phyloP scores from a whole-genome alignment of 352 stramenopile species.

The Globisporangium carolinianum region DNA sequence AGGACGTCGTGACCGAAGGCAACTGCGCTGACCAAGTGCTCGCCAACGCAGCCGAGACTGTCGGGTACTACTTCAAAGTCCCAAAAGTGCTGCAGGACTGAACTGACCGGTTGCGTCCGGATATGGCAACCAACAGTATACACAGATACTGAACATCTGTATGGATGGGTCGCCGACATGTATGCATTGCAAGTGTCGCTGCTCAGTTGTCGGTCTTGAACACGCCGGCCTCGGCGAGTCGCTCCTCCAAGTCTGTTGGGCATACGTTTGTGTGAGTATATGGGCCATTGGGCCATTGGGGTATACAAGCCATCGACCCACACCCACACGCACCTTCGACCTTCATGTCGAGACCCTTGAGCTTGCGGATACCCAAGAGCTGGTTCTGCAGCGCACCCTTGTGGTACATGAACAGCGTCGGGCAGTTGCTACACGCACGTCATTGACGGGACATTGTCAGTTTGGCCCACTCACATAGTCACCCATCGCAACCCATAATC shows the following conservation, averaged over 20 bases:
- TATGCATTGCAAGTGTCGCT: too few species aligned
- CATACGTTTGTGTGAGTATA: neutral
- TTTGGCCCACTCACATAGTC: neutral
- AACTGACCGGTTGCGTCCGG: slow-evolving; percentile 5
- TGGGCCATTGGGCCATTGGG: neutral
- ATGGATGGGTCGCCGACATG: neutral
- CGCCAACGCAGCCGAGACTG: slow-evolving; percentile 65
- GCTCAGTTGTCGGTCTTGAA: slow-evolving; percentile 36
- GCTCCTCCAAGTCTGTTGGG: slow-evolving; percentile 76
- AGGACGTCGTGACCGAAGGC: slow-evolving; percentile 74
- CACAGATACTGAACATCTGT: too few species aligned
- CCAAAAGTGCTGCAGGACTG: slow-evolving; percentile 82
- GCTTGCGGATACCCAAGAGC: slow-evolving; percentile 82
- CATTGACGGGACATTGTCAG: too few species aligned
- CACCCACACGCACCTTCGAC: slow-evolving; percentile 42
- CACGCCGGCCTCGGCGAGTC: slow-evolving; percentile 70
- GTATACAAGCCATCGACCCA: neutral
- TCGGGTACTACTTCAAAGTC: slow-evolving; percentile 83
- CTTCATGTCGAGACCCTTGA: slow-evolving; percentile 85
- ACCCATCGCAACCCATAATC: neutral
- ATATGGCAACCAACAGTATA: too few species aligned
- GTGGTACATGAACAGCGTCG: slow-evolving; percentile 92
- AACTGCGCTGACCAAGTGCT: slow-evolving; percentile 66
- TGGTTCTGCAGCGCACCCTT: slow-evolving; percentile 86
- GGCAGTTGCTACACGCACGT: slow-evolving; percentile 62